Conservation (phyloP, 2,329 filamentous ascomycete genomes). For the Bipolaris zeicola region DNA sequence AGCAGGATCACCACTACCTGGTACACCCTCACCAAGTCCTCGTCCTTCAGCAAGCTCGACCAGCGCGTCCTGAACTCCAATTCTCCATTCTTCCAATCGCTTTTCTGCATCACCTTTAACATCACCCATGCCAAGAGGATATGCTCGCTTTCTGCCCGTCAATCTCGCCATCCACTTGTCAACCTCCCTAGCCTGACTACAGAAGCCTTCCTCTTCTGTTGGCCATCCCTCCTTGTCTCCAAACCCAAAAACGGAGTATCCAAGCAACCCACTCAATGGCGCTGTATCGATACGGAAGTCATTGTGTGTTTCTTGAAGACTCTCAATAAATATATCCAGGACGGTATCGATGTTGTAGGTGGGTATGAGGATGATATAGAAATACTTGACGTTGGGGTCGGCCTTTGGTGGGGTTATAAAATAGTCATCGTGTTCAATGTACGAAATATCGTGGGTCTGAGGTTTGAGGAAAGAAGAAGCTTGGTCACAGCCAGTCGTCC, state of each 20-base stretch:
- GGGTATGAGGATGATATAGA: slow-evolving; percentile 85
- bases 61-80: slow-evolving; percentile 75
- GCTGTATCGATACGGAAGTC: slow-evolving; percentile 96
- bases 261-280: slow-evolving; percentile 74
- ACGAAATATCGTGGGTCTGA: slow-evolving; percentile 75
- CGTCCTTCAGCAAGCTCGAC: slow-evolving; percentile 60
- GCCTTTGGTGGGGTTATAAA: slow-evolving; percentile 78
- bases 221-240: slow-evolving; percentile 93
- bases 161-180: slow-evolving; percentile 98
- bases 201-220: slow-evolving; percentile 87
- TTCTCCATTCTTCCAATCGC: slow-evolving; percentile 76
- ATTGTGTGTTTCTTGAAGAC: slow-evolving; percentile 89
- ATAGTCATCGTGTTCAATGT: slow-evolving; percentile 91
- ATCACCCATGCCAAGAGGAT: slow-evolving; percentile 86
- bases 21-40: slow-evolving; percentile 68
- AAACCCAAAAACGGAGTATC: slow-evolving; percentile 93
- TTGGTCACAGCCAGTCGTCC: slow-evolving; percentile 40
- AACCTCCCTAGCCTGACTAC: slow-evolving; percentile 85
- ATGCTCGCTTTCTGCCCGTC: slow-evolving; percentile 83
- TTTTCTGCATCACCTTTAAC: slow-evolving; percentile 73
- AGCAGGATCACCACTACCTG: slow-evolving; percentile 79
- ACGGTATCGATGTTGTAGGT: slow-evolving; percentile 96
- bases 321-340: slow-evolving; percentile 83
- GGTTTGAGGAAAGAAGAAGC: slow-evolving; percentile 59
- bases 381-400: slow-evolving; percentile 62